Base-by-base conservation (phyloP, 164 flowering plant genomes). In the Pachysandra terminalis region DNA sequence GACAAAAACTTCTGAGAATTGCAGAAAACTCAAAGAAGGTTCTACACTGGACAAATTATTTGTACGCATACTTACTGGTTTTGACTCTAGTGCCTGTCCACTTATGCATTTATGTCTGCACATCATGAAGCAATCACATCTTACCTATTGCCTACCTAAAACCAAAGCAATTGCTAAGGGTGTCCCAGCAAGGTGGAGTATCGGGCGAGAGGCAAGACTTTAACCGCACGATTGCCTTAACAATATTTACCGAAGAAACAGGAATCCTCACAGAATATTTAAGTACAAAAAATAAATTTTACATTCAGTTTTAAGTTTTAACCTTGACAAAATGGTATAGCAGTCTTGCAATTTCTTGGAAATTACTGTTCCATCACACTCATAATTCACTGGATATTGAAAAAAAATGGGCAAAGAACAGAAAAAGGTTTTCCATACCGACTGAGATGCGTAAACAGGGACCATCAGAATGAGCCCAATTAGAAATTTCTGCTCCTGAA, bases 401-500 rank as follows among this genome's bases (percentile, higher is more conserved):
- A 13, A 73, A 37, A 32, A n/a, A 13, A n/a, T n/a, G 23, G 21
- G 19, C 17, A 26, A 22, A 48, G 63, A 58, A 24, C 14, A 28
- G 37, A 62, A 52, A 5, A 17, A 35, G 0, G 23, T 61, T 35
- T 22, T 56, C 51, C 80, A 28, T 88, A 96, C 99, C 83, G 98
- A 96, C 82, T 96, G 96, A 48, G 83, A 68, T 15, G 99, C 91
- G 83, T 96, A 96, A 61, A 96, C 97, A 70, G 99, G 99, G 67
- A 96, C 99, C 98, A 96, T 93, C 32, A 96, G 81, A 67, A 95
- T 82, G 67, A 95, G 87, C 53, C 97, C 99, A 70, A 95, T 87
- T 65, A 95, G 70, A 77, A 95, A 95, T 68, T 93, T 92, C 80
- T 95, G 99, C 80, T 92, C 99, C 99, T 93, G 97, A 75, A 88